A percentile compares a stretch with the other conserved stretches of the same genome.
Evolutionary conservation across 1,284 basidiomycete species (phyloP).

Genomic region (Coriolopsis trogii): DNA sequence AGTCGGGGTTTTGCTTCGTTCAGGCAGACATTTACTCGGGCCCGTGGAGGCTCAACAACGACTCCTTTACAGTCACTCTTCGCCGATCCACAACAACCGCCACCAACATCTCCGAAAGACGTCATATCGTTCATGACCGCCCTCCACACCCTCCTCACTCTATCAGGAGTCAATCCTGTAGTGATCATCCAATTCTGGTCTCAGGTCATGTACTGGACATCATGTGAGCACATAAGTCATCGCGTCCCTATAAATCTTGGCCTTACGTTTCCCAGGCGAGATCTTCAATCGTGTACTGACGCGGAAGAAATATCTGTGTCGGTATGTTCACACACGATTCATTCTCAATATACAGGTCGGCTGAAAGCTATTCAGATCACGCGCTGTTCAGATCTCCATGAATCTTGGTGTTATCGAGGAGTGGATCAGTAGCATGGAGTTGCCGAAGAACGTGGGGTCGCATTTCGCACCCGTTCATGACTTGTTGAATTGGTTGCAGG

Average conservation of each 20-base stretch:
- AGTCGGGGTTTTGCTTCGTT: slow-evolving; percentile 64
- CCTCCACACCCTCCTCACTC: slow-evolving; percentile 82
- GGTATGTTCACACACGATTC: slow-evolving; percentile 46
- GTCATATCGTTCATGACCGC: slow-evolving; percentile 86
- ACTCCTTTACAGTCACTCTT: slow-evolving; percentile 57
- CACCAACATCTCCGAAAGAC: slow-evolving; percentile 58
- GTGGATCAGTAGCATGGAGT: slow-evolving; percentile 83
- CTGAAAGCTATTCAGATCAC: slow-evolving; percentile 50
- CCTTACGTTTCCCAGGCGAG: slow-evolving; percentile 61
- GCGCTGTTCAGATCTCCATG: slow-evolving; percentile 89
- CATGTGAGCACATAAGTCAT: slow-evolving; percentile 53
- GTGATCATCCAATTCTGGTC: slow-evolving; percentile 92
- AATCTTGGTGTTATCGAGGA: slow-evolving; percentile 89
- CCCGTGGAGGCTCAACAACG: slow-evolving; percentile 45
- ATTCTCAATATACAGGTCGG: too few relatives aligned
- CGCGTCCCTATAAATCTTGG: slow-evolving; percentile 31
- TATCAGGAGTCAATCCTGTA: slow-evolving; percentile 92
- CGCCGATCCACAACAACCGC: slow-evolving; percentile 41
- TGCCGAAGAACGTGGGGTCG: slow-evolving; percentile 79
- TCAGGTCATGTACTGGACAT: slow-evolving; percentile 93
- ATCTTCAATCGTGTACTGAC: slow-evolving; percentile 93
- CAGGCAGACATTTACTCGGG: slow-evolving; percentile 59
- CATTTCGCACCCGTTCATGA: slow-evolving; percentile 89
- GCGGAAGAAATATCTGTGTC: slow-evolving; percentile 91
- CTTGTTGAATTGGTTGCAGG: slow-evolving; percentile 87